A percentile compares a stretch with the other conserved stretches of the same genome.
These are phyloP conservation scores for Fabrea salina DNA, from an alignment of 169 alveolate genomes.

Conservation along the genomic window DNA sequence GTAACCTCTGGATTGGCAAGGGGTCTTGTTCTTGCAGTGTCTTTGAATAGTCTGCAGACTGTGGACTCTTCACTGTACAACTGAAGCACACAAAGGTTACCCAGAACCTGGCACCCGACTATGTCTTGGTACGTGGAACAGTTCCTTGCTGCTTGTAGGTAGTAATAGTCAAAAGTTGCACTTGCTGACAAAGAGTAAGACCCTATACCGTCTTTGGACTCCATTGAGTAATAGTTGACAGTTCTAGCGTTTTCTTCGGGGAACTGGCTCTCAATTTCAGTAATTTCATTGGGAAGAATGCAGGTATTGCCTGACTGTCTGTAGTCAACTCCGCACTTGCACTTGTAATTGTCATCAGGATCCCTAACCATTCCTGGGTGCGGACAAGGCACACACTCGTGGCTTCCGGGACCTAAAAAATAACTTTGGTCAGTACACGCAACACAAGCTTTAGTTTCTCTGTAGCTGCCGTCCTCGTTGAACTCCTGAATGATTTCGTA, in stretches of 20 bases:
- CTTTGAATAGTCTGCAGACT: conserved; percentile 41
- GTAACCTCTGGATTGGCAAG: conserved; percentile 1
- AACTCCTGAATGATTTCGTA: conserved; percentile 5
- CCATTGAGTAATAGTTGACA: background rate
- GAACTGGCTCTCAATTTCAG: background rate
- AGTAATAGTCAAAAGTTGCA: conserved; percentile 12
- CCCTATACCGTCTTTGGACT: background rate
- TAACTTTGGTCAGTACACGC: background rate
- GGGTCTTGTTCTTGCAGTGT: background rate
- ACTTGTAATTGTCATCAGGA: background rate
- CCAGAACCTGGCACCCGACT: conserved; percentile 46
- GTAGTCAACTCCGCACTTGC: background rate
- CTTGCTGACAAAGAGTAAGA: background rate
- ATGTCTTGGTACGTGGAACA: background rate
- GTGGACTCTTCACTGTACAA: conserved; percentile 42
- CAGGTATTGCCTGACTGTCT: background rate
- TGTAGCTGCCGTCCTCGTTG: background rate
- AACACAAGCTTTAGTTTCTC: background rate
- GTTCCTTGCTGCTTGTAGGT: background rate
- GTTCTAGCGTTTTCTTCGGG: background rate
- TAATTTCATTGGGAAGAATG: background rate
- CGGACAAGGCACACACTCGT: conserved; percentile 21
- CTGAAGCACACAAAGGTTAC: conserved; percentile 52
- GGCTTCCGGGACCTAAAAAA: background rate
- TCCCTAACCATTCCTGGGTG: background rate